Evolutionary conservation across 1,139 yeast genomes (phyloP).

Genomic region (Tardiomyces blankii): DNA sequence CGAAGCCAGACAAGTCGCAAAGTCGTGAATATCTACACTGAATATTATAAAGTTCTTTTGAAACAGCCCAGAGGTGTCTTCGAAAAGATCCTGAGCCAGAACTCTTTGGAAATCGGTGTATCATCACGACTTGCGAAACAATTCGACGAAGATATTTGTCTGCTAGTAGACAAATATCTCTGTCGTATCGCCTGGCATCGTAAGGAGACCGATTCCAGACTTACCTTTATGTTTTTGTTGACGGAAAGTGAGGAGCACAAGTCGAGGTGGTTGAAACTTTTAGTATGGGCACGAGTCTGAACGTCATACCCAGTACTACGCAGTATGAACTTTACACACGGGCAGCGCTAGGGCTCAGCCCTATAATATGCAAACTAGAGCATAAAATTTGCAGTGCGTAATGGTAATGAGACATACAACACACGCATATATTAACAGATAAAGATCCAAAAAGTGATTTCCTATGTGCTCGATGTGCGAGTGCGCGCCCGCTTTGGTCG

Average conservation of each 20-base stretch:
- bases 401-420: not conserved
- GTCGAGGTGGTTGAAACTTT: not conserved
- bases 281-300: not conserved
- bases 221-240: not conserved
- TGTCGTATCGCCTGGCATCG: not conserved
- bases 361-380: too few relatives aligned
- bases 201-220: not conserved
- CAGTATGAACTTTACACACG: not conserved
- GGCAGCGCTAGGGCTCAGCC: not conserved
- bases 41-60: not conserved
- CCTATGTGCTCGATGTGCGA: too few relatives aligned
- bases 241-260: not conserved
- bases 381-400: too few relatives aligned
- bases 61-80: not conserved
- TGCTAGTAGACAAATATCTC: not conserved
- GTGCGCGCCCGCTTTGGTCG: not conserved
- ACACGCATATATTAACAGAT: not conserved
- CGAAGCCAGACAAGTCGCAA: not conserved
- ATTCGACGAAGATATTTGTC: not conserved
- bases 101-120: not conserved
- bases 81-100: not conserved
- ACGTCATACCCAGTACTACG: not conserved
- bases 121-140: not conserved
- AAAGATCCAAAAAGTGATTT: too few relatives aligned
- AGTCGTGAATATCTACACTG: not conserved